Evolutionary conservation across 306 rosid genomes (phyloP).

Genomic region (Hippophae gyantsensis): DNA sequence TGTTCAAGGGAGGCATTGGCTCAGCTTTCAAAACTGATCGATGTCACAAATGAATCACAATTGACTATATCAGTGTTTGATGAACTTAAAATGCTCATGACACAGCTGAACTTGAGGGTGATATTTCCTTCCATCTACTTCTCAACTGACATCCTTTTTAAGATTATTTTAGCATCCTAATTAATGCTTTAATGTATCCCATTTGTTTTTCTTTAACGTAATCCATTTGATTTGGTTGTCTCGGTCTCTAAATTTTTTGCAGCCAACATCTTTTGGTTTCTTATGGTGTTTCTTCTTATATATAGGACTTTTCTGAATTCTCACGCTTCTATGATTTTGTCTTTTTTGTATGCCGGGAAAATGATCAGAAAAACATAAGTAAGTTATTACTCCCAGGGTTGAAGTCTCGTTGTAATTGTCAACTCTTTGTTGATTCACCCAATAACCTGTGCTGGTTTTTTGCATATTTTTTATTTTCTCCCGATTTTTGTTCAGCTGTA

Average conservation of each 20-base stretch:
- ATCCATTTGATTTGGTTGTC: not conserved
- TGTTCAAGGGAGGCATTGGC: conserved; percentile 50
- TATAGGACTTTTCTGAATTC: conserved; percentile 50
- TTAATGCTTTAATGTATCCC: not conserved
- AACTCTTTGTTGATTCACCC: conserved; percentile 14
- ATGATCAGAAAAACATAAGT: conserved; percentile 94
- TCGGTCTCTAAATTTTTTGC: conserved; percentile 1
- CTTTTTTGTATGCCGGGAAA: conserved; percentile 75
- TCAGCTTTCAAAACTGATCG: conserved; percentile 46
- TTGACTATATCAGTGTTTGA: conserved; percentile 46
- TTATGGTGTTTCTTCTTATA: not conserved
- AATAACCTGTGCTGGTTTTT: not conserved
- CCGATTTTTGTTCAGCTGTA: conserved; percentile 52
- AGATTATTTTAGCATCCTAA: too few species aligned
- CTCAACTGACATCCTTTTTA: conserved; percentile 4
- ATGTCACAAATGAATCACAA: not conserved
- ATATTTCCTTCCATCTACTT: conserved; percentile 21
- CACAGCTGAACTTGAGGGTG: conserved; percentile 49
- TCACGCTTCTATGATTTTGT: conserved; percentile 85
- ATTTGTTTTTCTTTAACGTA: not conserved
- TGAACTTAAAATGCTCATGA: conserved; percentile 66
- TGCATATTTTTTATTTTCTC: not conserved
- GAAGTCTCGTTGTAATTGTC: not conserved
- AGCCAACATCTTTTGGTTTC: conserved; percentile 1
- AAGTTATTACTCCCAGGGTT: conserved; percentile 21